Evolutionary conservation across 1,284 basidiomycete genomes (phyloP), one percentile per base, ranked within the genome.

Genomic region (Anthracocystis walkeri): DNA sequence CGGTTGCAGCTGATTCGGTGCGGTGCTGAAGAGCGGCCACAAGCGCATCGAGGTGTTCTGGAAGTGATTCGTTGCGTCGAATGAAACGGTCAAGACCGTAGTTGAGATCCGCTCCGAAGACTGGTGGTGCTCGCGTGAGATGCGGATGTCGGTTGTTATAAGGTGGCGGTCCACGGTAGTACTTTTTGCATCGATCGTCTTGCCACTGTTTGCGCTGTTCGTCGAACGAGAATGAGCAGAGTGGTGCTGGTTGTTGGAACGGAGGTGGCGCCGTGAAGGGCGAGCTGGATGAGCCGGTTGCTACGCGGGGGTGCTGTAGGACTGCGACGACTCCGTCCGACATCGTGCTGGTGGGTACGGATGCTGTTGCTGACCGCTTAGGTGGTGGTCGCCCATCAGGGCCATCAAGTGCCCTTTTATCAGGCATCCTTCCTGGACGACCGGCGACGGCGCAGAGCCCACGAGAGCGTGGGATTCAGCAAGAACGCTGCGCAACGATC

Each of bases 21-120:
- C 59, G 65, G 27, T 69, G 76, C 58, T 68, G 73, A 25, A 67
- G 62, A 7, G 59, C 66, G 14, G 46, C 55, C 14, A 68, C 68
- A 20, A 78, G 65, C 12, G 57, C 72, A 33, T 72, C 75, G n/a
- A 82, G 57, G 42, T 79, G 77, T 41, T 79, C 74, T 12, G 83
- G 74, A 8, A 82, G 87, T 68, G 89, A 89, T 51, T 93, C 92
- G 1, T 90, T 89, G 49, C 90, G 87, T 74, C 89, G 89, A 12
- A 89, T 86, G 90, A 92, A 94, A 8, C 88, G 86, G 14, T 92
- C 83, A 49, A 83, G 84, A 7, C 86, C 85, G 25, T 76, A 66
- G 50, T 85, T 85, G 21, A 86, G 73, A 48, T 86, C 85, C 8
- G 78, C 78, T 3, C 74, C 75, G 31, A 70, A 69, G 16, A 58